Evolutionary conservation across 2,329 filamentous ascomycete genomes (phyloP).

Genomic region (Alternaria gansuensis): DNA sequence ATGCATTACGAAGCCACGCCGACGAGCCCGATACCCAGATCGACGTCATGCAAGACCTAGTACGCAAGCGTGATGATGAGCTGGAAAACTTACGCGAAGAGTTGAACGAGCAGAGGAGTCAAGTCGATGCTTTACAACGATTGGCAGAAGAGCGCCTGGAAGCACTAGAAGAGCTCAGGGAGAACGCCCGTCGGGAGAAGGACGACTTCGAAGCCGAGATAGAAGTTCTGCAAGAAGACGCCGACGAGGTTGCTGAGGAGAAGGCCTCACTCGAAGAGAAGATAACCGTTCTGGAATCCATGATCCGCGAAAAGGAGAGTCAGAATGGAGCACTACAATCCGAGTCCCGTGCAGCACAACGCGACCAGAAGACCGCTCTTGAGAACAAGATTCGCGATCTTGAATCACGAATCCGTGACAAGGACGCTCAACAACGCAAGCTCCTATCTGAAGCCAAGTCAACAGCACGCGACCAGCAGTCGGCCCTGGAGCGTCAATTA

Average conservation of each 20-base stretch:
- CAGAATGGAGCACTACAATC: conserved; percentile 31
- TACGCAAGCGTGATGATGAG: conserved; percentile 58
- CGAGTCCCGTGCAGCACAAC: conserved; percentile 65
- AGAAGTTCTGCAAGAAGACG: conserved; percentile 55
- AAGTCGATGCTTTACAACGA: conserved; percentile 46
- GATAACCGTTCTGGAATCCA: conserved; percentile 54
- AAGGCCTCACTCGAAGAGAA: conserved; percentile 69
- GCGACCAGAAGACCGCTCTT: conserved; percentile 55
- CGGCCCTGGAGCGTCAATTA: conserved; percentile 61
- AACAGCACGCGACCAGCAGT: conserved; percentile 54
- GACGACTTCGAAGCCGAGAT: conserved; percentile 67
- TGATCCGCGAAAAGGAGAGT: conserved; percentile 52
- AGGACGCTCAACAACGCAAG: conserved; percentile 42
- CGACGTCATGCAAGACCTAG: conserved; percentile 54
- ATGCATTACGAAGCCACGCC: conserved; percentile 46
- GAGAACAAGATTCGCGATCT: conserved; percentile 61
- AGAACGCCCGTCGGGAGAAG: conserved; percentile 55
- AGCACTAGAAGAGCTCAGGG: conserved; percentile 63
- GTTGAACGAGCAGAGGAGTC: conserved; percentile 43
- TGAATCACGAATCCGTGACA: conserved; percentile 41
- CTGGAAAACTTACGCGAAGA: conserved; percentile 64
- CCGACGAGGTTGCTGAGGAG: conserved; percentile 55
- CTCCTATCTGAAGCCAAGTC: conserved; percentile 42
- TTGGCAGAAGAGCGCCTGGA: conserved; percentile 49
- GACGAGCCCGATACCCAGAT: conserved; percentile 53